Percentiles rank a stretch among this genome's conserved stretches.
These are phyloP conservation scores for Ceratocystis ficicola DNA, from an alignment of 2,329 filamentous ascomycete species.

Conservation along the genomic window DNA sequence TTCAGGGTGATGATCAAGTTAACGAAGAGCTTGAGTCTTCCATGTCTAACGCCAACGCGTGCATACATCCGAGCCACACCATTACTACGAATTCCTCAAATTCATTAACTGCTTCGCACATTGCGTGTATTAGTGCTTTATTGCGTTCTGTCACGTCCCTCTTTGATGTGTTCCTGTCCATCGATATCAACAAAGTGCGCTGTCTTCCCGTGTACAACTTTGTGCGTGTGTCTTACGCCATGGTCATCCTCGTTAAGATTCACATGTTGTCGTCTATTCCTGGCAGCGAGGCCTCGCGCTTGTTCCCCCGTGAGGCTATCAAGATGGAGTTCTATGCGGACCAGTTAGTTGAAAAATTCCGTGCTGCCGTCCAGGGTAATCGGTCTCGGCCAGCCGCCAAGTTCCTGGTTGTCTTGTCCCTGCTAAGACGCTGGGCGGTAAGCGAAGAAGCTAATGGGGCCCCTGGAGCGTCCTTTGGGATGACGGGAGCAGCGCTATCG, in stretches of 20 bases:
- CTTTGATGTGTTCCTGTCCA: conserved; percentile 50
- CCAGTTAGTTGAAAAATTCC: conserved; percentile 56
- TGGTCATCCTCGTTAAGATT: conserved; percentile 62
- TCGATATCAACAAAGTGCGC: conserved; percentile 47
- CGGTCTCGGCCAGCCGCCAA: conserved; percentile 55
- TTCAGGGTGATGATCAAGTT: conserved; percentile 48
- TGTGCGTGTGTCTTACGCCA: conserved; percentile 58
- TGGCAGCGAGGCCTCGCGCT: conserved; percentile 53
- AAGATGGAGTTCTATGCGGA: conserved; percentile 56
- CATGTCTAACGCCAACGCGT: neutral
- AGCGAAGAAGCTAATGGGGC: conserved; percentile 7
- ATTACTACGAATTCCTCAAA: neutral
- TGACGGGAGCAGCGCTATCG: neutral
- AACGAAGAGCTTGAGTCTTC: conserved; percentile 32
- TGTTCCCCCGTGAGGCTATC: conserved; percentile 57
- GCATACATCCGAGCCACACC: neutral
- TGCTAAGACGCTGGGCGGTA: conserved; percentile 59
- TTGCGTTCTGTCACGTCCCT: conserved; percentile 30
- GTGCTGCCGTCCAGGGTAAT: conserved; percentile 48
- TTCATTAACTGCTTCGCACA: conserved; percentile 26
- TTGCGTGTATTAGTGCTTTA: conserved; percentile 37
- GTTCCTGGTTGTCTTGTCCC: conserved; percentile 56
- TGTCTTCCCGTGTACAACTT: conserved; percentile 59
- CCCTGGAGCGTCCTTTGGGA: neutral
- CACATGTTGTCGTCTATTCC: conserved; percentile 54